Evolutionary conservation across 75 land plant genomes (phyloP), one percentile per base, ranked within the genome.

Genomic region (Chamaecyparis obtusa): DNA sequence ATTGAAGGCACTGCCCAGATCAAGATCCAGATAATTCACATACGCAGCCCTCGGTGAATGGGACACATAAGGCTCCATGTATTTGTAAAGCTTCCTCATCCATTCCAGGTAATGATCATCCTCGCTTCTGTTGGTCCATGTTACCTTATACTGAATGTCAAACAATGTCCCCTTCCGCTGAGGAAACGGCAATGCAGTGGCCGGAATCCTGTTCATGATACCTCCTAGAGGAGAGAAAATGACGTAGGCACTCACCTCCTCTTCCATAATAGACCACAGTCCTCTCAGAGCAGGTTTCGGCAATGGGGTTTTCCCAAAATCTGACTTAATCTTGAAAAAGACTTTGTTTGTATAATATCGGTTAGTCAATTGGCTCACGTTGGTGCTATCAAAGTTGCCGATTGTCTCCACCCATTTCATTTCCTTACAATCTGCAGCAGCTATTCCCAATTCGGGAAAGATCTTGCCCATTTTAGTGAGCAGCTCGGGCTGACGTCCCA

Each of bases 141-240:
- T 86, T 3, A 86, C 85, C 48, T 41, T 43, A 81, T 88, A 88
- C 87, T 88, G 87, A 17, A 88, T 76, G 30, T 32, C 83, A 9
- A 55, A 30, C 46, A 77, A 57, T 5, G 36, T 85, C 30, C 89
- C 89, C 27, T 67, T 30, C 35, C 89, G 57, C 81, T 85, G 87
- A 10, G 89, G 89, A 86, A 88, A 88, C 0, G 89, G 89, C 69
- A 56, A 51, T 24, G 86, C 75, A 44, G 56, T 43, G 13, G 60
- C 1, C 6, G 80, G 6, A 1, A 88, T 86, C 49, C 67, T 35
- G n/a, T 37, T 46, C 83, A 88, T 86, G 9, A 9, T 55, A 11
- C 87, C 89, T 9, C 87, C 87, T 6, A 74, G 56, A 3, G 83
- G 83, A 13, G 86, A 55, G 13, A 88, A 37, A 33, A 85, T 17